Base-by-base conservation (phyloP, 2,329 filamentous ascomycete species). In the Epichloe sibirici region DNA sequence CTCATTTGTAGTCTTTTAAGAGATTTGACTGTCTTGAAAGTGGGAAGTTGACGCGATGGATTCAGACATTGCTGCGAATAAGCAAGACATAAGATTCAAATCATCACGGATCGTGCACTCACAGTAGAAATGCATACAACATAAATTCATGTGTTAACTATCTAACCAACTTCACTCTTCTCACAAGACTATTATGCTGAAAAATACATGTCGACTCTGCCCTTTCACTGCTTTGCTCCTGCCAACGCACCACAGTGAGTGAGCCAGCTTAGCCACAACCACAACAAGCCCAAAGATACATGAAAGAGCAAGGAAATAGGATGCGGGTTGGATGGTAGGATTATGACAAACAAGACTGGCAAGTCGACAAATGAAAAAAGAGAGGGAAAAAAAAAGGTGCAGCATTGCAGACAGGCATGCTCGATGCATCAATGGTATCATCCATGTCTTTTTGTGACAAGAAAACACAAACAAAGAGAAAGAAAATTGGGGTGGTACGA, bases 371-470 rank as follows among this genome's bases (percentile, higher is more conserved):
- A 57, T 34, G 53, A 62, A 57, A 56, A 57, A 17, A 17, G 17
- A 34, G 53, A 62, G 44, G 17, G 2, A 61, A 47, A 53, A 48
- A 43, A 55, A 51, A 51, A 57, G 48, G 45, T 54, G 57, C 46
- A 55, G 55, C 53, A 61, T 57, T 56, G 56, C 57, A 63, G 58
- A 61, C 64, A 63, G 66, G 65, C 63, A 53, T 55, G 51, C 44
- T 65, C 53, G 60, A 66, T 66, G 68, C 65, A 65, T 67, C 64
- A 65, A 65, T 70, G 68, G 68, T 70, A 70, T 70, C 68, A 68
- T 70, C 67, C 66, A 65, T 69, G 61, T 66, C 57, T 63, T 63
- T 60, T 59, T 59, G 58, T 57, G 57, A 60, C 57, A 55, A 60
- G 64, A 63, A 61, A 56, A 55, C 61, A 65, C 61, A 62, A 55